Evolutionary conservation across 345 rosid genomes (phyloP), one percentile per base, ranked within the genome.

Genomic region (Populus nigra): DNA sequence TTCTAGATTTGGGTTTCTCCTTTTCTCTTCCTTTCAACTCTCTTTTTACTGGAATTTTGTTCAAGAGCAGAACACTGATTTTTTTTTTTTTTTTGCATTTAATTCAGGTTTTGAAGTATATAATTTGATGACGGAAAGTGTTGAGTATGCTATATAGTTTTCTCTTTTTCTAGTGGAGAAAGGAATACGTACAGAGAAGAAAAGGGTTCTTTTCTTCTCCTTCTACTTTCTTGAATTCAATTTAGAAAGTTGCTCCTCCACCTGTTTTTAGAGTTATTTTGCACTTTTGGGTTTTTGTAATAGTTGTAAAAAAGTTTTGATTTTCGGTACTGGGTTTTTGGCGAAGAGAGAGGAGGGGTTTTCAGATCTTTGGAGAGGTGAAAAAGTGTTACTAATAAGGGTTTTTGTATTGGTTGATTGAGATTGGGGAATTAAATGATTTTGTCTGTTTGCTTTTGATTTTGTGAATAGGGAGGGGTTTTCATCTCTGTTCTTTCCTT

Each of bases 221-320:
- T 78, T 11, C 71, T 49, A 6, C 15, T 5, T 20, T 49, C 13
- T 36, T 53, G 23, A 61, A 36, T 76, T 82, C 75, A 15, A 35
- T 55, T 6, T 33, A 8, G 55, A 22, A 76, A 45, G 66, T 78
- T 71, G 35, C 18, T 67, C 20, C 27, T 78, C 70, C 77, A 78
- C 80, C 75, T 76, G 65, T 73, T 67, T 65, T 74, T 73, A 10
- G 47, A 63, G 78, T 18, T 78, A 53, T 76, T 78, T 83, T 69
- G 2, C 57, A 45, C 43, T 69, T 72, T 66, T 82, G 83, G 85
- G 79, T 72, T 69, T 59, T 70, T 18, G 7, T 20, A 59, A 29
- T 80, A 74, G 31, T 10, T 20, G 73, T 65, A 57, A 25, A 47
- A 69, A 86, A 68, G 86, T 83, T 84, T 77, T 73, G 83, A 77